These are phyloP conservation scores for Halophytophthora batemanensis DNA, from an alignment of 352 stramenopile genomes.

Conservation along the genomic window DNA sequence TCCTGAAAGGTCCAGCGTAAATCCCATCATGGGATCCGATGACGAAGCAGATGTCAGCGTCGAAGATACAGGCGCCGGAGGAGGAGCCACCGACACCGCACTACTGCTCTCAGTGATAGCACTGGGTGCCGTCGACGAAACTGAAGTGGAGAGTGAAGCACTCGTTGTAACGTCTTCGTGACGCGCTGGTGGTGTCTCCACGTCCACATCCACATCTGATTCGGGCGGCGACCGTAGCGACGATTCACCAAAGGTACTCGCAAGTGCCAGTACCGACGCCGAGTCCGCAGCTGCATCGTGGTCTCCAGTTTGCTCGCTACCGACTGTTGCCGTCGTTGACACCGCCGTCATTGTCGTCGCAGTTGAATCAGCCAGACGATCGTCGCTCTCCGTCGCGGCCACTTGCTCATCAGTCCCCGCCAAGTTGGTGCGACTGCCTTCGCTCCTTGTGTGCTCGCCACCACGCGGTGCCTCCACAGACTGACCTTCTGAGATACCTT, in stretches of 20 bases:
- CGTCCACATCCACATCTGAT: constrained; percentile 47
- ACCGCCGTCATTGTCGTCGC: constrained; percentile 2
- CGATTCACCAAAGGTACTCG: constrained; percentile 79
- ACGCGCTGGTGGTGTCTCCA: constrained; percentile 23
- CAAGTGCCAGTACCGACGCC: constrained; percentile 77
- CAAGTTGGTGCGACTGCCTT: constrained; percentile 17
- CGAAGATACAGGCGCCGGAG: constrained; percentile 29
- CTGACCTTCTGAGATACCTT: constrained; percentile 24
- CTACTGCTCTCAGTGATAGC: constrained; percentile 2
- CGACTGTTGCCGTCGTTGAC: constrained; percentile 1
- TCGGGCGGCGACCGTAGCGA: constrained; percentile 71
- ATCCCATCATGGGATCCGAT: constrained; percentile 67
- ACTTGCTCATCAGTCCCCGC: constrained; percentile 9
- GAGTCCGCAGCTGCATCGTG: constrained; percentile 41
- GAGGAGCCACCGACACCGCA: constrained; percentile 14
- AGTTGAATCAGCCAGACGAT: constrained; percentile 3
- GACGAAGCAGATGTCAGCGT: constrained; percentile 7
- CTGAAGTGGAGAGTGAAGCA: constrained; percentile 1
- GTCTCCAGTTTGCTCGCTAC: constrained; percentile 9
- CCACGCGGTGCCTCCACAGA: constrained; percentile 20
- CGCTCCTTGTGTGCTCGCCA: constrained; percentile 36
- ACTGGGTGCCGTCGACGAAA: constrained; percentile 5
- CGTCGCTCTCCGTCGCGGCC: constrained; percentile 1
- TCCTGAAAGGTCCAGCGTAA: constrained; percentile 75
- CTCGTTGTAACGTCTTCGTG: constrained; percentile 7